These are phyloP conservation scores for Vinca minor DNA, from an alignment of 257 asterid genomes.

Conservation along the genomic window DNA sequence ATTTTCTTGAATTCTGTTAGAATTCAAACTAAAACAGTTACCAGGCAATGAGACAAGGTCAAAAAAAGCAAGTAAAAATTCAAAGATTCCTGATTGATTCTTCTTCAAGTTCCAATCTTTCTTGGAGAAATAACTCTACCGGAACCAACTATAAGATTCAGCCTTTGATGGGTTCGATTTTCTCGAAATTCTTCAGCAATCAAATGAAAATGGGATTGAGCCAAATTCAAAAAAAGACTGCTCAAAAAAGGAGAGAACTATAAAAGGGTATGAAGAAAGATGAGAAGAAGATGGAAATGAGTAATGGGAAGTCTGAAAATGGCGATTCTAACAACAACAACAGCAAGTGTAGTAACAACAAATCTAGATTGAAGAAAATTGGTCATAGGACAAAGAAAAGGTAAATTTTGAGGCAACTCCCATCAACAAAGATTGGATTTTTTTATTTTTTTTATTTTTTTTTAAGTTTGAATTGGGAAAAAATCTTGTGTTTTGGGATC, in stretches of 20 bases:
- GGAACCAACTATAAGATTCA: neutral
- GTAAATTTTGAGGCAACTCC: slow-evolving; percentile 9
- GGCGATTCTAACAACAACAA: slow-evolving; percentile 11
- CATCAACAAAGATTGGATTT: slow-evolving; percentile 19
- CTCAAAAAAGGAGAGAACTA: neutral
- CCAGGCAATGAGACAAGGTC: neutral
- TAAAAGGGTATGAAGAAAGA: slow-evolving; percentile 49
- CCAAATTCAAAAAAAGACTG: neutral
- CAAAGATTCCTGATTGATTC: neutral
- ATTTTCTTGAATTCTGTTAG: slow-evolving; percentile 4
- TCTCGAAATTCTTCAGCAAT: neutral
- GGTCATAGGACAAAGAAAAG: slow-evolving; percentile 25
- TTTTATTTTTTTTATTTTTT: too few relatives aligned
- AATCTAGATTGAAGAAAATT: slow-evolving; percentile 11
- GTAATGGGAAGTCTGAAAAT: slow-evolving; percentile 31
- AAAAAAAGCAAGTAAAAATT: neutral
- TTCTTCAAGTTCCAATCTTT: neutral
- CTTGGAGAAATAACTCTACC: neutral
- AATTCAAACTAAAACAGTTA: neutral
- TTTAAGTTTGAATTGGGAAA: neutral
- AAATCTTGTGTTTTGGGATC: neutral
- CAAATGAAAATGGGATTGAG: neutral
- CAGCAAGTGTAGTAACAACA: slow-evolving; percentile 1
- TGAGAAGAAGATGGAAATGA: slow-evolving; percentile 38
- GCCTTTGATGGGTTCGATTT: neutral